phyloP scores from a whole-genome alignment of 768 basidiomycete genomes.

The Podaxis sp. region DNA sequence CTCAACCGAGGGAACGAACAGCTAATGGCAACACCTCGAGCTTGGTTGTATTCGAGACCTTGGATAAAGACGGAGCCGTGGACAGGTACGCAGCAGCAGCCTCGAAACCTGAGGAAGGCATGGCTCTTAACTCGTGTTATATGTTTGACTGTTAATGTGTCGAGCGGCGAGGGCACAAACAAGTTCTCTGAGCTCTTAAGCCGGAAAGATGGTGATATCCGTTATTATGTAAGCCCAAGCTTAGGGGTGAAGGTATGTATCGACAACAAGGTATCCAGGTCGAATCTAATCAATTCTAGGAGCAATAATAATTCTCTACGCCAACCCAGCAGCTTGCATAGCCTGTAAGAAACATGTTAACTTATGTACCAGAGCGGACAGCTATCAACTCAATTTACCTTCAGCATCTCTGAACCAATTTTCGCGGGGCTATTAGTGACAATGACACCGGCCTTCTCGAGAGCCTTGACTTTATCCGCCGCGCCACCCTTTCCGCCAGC shows the following conservation, averaged over 20 bases:
- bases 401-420: slow-evolving; percentile 87
- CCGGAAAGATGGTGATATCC: slow-evolving; percentile 7
- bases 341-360: slow-evolving; percentile 42
- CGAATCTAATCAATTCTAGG: slow-evolving; percentile 18
- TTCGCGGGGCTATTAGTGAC: slow-evolving; percentile 96
- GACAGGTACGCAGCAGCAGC: slow-evolving; percentile 67
- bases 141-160: not conserved
- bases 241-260: not conserved
- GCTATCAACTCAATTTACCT: slow-evolving; percentile 47
- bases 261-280: slow-evolving; percentile 15
- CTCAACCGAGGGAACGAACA: slow-evolving; percentile 21
- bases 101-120: slow-evolving; percentile 41
- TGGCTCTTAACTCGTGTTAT: slow-evolving; percentile 14
- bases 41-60: slow-evolving; percentile 61
- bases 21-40: slow-evolving; percentile 59
- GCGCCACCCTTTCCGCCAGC: slow-evolving; percentile 98
- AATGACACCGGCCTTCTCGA: slow-evolving; percentile 88
- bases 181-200: not conserved
- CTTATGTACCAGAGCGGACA: not conserved
- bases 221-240: slow-evolving; percentile 11
- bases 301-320: slow-evolving; percentile 25
- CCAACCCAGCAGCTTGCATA: slow-evolving; percentile 75
- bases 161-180: not conserved
- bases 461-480: slow-evolving; percentile 87
- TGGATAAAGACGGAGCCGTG: slow-evolving; percentile 46